Evolutionary conservation across 2,329 filamentous ascomycete species (phyloP), one percentile per base, ranked within the genome.

Genomic region (Trichoderma breve): DNA sequence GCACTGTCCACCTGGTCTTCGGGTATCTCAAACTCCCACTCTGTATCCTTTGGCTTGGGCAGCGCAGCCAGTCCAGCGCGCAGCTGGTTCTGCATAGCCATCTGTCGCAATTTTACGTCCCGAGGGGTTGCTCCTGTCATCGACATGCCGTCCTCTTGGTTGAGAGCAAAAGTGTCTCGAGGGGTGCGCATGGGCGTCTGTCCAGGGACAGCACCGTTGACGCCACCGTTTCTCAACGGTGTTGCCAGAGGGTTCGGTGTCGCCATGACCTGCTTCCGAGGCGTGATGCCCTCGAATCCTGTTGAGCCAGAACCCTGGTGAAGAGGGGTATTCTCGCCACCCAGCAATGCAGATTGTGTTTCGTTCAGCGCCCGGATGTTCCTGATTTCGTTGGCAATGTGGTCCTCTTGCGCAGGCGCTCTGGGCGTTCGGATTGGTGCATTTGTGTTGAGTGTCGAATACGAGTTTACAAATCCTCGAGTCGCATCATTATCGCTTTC

Each of bases 211-310:
- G 91, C 90, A 28, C 89, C 92, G 73, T 87, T 88, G 2, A 84
- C 81, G 53, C 84, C 88, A 73, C 90, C 85, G 26, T 47, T 53
- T 69, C 93, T 88, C 75, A 97, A 87, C 1, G 96, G 96, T 0
- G 96, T 99, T 0, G 96, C 95, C 85, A 99, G 87, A 0, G 96
- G 96, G 79, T 99, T 99, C 0, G 96, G 96, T 0, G 96, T 99
- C n/a, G 94, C 88, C 71, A 95, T 89, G 39, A 90, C 87, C 73
- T 97, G 92, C 77, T 90, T 92, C 71, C 93, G 89, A 47, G 95
- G 94, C 1, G 93, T 89, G 55, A 92, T 92, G 51, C 94, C 92
- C 76, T 96, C 93, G 77, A 98, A 97, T 0, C 95, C 95, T 7
- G 95, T 97, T 12, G 95, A 97, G 4, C 89, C 90, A 58, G 87